Evolutionary conservation across 2,329 filamentous ascomycete species (phyloP).

Genomic region (Colletotrichum plurivorum): DNA sequence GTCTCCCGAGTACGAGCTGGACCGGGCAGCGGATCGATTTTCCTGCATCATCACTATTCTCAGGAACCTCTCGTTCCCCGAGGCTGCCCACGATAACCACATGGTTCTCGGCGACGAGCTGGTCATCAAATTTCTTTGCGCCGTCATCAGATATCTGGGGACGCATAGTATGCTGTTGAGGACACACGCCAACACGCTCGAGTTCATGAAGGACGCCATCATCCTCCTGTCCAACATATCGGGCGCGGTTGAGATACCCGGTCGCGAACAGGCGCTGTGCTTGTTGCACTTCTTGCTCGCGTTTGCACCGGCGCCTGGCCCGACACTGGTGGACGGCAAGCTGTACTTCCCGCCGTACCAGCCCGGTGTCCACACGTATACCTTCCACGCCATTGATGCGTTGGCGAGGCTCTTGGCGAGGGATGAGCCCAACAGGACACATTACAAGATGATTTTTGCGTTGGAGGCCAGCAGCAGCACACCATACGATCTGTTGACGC

Average conservation of each 20-base stretch:
- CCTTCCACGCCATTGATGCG: constrained; percentile 90
- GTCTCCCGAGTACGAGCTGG: constrained; percentile 83
- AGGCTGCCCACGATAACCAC: constrained; percentile 72
- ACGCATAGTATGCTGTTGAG: constrained; percentile 90
- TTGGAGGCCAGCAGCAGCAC: constrained; percentile 75
- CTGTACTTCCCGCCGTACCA: constrained; percentile 87
- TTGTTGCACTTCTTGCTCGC: constrained; percentile 90
- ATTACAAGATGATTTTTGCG: constrained; percentile 86
- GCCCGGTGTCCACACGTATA: constrained; percentile 85
- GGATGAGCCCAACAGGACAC: constrained; percentile 91
- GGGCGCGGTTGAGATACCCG: constrained; percentile 83
- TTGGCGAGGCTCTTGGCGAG: constrained; percentile 92
- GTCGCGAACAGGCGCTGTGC: constrained; percentile 88
- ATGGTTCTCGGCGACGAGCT: constrained; percentile 79
- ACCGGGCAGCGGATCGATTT: constrained; percentile 87
- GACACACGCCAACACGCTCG: constrained; percentile 86
- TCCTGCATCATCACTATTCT: constrained; percentile 94
- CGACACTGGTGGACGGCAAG: constrained; percentile 65
- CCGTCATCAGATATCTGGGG: constrained; percentile 87
- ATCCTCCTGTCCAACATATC: constrained; percentile 92
- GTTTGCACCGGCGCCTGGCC: constrained; percentile 86
- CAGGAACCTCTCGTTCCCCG: constrained; percentile 90
- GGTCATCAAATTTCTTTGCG: constrained; percentile 87
- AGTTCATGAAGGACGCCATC: constrained; percentile 97
- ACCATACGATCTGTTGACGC: constrained; percentile 85